A percentile compares a stretch with the other conserved stretches of the same genome.
Evolutionary conservation across 2,329 filamentous ascomycete species (phyloP).

Genomic region (Diplodia corticola): DNA sequence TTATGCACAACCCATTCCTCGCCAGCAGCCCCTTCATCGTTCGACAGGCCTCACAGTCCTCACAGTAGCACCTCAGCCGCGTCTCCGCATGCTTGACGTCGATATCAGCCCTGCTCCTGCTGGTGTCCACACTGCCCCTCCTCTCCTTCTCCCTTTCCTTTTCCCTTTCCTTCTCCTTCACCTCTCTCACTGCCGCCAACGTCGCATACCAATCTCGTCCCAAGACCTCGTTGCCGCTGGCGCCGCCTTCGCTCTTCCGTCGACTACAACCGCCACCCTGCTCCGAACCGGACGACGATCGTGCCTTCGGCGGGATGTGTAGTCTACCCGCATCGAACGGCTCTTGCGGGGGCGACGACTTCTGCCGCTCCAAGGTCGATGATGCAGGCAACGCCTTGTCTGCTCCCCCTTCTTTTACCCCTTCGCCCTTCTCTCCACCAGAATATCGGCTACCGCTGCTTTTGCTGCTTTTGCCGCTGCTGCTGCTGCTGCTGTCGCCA

Average conservation of each 20-base stretch:
- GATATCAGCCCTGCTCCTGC: not conserved
- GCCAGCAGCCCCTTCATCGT: not conserved
- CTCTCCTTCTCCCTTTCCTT: not conserved
- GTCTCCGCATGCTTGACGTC: not conserved
- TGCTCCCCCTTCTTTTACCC: not conserved
- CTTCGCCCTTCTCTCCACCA: not conserved
- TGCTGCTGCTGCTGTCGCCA: not conserved
- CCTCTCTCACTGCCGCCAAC: not conserved
- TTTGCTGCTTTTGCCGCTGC: not conserved
- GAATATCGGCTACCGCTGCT: not conserved
- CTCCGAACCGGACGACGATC: not conserved
- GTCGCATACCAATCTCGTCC: not conserved
- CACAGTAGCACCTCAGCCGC: constrained; percentile 14
- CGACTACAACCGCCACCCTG: not conserved
- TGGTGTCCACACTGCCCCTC: not conserved
- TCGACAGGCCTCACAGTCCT: constrained; percentile 15
- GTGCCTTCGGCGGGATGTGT: not conserved
- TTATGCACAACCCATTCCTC: constrained; percentile 17
- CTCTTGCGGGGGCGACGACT: not conserved
- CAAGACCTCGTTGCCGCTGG: not conserved
- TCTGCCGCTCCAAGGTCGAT: not conserved
- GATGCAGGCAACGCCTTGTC: not conserved
- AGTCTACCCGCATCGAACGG: constrained; percentile 2
- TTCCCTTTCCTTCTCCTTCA: not conserved
- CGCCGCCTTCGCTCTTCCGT: not conserved